Base-by-base conservation (phyloP, 257 asterid species). In the Phtheirospermum japonicum region DNA sequence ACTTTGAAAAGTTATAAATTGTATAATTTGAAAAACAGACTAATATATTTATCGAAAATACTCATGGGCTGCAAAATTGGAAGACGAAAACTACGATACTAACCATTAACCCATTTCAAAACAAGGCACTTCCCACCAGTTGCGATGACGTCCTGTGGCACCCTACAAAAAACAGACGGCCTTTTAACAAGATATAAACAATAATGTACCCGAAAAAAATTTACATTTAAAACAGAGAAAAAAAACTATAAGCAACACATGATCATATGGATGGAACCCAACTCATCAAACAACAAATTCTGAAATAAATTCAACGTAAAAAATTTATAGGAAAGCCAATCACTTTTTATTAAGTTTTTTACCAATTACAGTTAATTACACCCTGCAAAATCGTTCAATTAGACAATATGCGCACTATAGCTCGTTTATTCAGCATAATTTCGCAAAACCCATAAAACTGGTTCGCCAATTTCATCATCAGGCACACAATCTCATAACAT, bases 41-140 rank as follows among this genome's bases (percentile, higher is more conserved):
- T 7, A 64, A 37, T 12, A 9, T 37, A 23, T 11, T 13, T 18
- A 56, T 5, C 13, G 18, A 55, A 62, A 23, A 11, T 49, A 43
- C 53, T 33, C 23, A 62, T 42, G 61, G 37, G 33, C 42, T 19
- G 51, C 17, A 39, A 12, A 5, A 52, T 39, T 28, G 20, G 62
- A 51, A 59, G 42, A 18, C 10, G 9, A 49, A 59, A 50, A 7
- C 20, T 45, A 60, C 8, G 30, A 23, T 64, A 81, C 97, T 51
- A 63, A 91, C 98, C 98, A 66, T 83, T 91, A 59, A 91, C 96
- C 98, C 98, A 91, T 78, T 79, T 86, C 57, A 85, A 63, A 53
- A 91, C 73, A 20, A 65, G 70, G 74, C 96, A 82, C 73, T 88
- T 91, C 60, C 96, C 98, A 62, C 98, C 98, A 36, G 88, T 84